Percentiles rank a stretch among this genome's conserved stretches.
Evolutionary conservation across 1,139 yeast species (phyloP).

Genomic region (Hyphopichia burtonii): DNA sequence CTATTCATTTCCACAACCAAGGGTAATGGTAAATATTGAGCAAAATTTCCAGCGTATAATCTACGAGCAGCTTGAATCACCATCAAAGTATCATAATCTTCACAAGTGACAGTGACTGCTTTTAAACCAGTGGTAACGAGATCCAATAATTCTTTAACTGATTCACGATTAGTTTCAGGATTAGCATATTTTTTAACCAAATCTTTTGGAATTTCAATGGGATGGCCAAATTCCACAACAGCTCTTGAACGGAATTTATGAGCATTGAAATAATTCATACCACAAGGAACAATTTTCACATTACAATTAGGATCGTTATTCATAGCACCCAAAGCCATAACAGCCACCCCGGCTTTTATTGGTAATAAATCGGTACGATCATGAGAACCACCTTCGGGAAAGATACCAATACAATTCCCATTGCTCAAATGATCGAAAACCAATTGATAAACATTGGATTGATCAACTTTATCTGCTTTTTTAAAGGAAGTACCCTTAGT

Average conservation of each 20-base stretch:
- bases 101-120: constrained; percentile 88
- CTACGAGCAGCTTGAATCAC: constrained; percentile 92
- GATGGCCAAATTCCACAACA: constrained; percentile 90
- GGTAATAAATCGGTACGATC: constrained; percentile 91
- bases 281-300: constrained; percentile 90
- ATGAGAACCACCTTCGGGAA: constrained; percentile 98
- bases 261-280: constrained; percentile 96
- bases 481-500: constrained; percentile 62
- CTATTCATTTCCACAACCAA: constrained; percentile 88
- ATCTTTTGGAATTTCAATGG: constrained; percentile 66
- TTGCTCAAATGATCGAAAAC: constrained; percentile 80
- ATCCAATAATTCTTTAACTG: constrained; percentile 70
- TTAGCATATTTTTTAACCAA: constrained; percentile 64
- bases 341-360: constrained; percentile 94
- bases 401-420: constrained; percentile 88
- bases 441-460: constrained; percentile 72
- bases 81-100: constrained; percentile 90
- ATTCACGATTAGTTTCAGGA: constrained; percentile 66
- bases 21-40: constrained; percentile 72
- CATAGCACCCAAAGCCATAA: constrained; percentile 95
- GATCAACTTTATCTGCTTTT: constrained; percentile 81
- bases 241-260: constrained; percentile 94
- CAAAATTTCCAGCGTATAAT: constrained; percentile 73
- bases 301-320: constrained; percentile 67
- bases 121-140: constrained; percentile 72